Conservation (phyloP, 2,329 filamentous ascomycete genomes). For the Fusarium sororula region DNA sequence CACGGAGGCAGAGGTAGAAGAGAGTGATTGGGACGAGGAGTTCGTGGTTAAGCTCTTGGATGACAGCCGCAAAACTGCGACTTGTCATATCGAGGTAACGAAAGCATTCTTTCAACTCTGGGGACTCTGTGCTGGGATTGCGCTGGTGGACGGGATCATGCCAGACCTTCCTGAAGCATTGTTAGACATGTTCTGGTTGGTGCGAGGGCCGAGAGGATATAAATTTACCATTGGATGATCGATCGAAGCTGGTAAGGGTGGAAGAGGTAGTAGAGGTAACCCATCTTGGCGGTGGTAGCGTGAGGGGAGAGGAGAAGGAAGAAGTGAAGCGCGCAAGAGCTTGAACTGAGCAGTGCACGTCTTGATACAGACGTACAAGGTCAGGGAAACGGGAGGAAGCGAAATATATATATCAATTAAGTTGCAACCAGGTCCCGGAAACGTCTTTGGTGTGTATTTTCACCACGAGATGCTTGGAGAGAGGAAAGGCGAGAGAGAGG, state of each 20-base stretch:
- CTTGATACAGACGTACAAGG: slow-evolving; percentile 18
- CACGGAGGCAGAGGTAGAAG: slow-evolving; percentile 93
- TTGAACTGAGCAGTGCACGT: slow-evolving; percentile 30
- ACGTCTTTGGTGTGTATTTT: slow-evolving; percentile 30
- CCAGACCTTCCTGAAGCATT: slow-evolving; percentile 82
- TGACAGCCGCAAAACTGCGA: slow-evolving; percentile 91
- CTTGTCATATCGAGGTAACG: slow-evolving; percentile 86
- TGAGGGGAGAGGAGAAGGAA: slow-evolving; percentile 5
- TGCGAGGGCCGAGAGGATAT: neutral
- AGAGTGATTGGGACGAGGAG: slow-evolving; percentile 87
- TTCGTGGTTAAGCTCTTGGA: slow-evolving; percentile 94
- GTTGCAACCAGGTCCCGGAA: slow-evolving; percentile 34
- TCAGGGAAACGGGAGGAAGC: slow-evolving; percentile 22
- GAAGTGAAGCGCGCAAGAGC: slow-evolving; percentile 11
- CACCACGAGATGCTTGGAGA: slow-evolving; percentile 30
- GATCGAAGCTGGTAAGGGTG: slow-evolving; percentile 82
- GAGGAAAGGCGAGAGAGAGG: slow-evolving; percentile 25
- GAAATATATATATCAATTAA: slow-evolving; percentile 38
- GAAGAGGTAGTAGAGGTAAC: slow-evolving; percentile 74
- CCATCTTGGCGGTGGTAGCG: slow-evolving; percentile 58
- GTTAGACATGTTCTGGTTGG: neutral
- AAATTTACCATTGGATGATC: slow-evolving; percentile 84
- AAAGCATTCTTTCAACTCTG: slow-evolving; percentile 83
- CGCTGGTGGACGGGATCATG: slow-evolving; percentile 92
- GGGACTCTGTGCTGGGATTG: slow-evolving; percentile 77